Evolutionary conservation across 371 early-diverging fungal genomes (phyloP), one percentile per base, ranked within the genome.

Genomic region (Syncephalastrum racemosum): DNA sequence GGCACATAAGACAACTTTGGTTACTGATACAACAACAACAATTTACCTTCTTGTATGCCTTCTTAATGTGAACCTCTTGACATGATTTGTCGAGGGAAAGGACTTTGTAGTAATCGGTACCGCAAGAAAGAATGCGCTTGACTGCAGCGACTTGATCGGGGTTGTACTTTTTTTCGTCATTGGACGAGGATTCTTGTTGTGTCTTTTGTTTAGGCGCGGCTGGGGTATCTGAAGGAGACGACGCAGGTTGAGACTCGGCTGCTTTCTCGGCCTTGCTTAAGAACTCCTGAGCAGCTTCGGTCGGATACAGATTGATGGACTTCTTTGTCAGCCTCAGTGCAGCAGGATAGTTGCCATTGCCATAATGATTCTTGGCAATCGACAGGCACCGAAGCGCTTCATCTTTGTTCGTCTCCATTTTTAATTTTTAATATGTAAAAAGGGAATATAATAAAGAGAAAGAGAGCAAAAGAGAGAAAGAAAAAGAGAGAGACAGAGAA

Each of bases 1-100:
- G n/a, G n/a, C n/a, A n/a, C n/a, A n/a, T n/a, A n/a, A n/a, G n/a
- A n/a, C n/a, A n/a, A n/a, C 5, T 15, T 3, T 10, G 12, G 8
- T 47, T 49, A 7, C 40, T 18, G 19, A 16, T 2, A 15, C 12
- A 42, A 48, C 15, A 23, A 52, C 42, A 13, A 7, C 31, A 41
- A n/a, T 20, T 16, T 75, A 93, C 92, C 85, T 94, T 96, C 66
- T 95, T 83, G 73, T 97, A 99, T 16, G 99, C 93, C 70, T 93
- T 95, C 71, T 96, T 97, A 58, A 99, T 92, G 54, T 98, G 93
- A 6, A 68, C 73, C 14, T 95, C 94, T 1, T 86, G 76, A 39
- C 94, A 94, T 13, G 73, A 67, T 73, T 90, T 93, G 13, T 82
- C 79, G 24, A 99, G 67, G 1, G 91, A 91, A n/a, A 99, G 76